Percentiles rank a stretch among this genome's conserved stretches.
These are phyloP conservation scores for Backusella luteola DNA, from an alignment of 192 early-diverging fungal species.

Conservation along the genomic window DNA sequence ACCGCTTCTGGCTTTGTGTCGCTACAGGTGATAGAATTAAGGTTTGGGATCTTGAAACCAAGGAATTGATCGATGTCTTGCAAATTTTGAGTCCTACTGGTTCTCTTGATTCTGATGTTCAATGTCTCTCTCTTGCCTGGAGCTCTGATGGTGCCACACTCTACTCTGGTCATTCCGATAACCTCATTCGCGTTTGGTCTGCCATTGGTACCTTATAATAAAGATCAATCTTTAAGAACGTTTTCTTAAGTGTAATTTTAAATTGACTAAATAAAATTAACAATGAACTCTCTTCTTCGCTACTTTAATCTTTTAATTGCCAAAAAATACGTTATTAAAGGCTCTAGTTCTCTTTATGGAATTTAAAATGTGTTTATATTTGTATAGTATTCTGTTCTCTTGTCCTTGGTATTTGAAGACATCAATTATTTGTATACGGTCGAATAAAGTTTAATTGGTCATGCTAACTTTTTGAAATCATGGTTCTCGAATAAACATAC, in stretches of 20 bases:
- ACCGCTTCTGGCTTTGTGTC: slow-evolving; percentile 98
- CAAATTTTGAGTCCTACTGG: slow-evolving; percentile 63
- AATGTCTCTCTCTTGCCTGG: slow-evolving; percentile 97
- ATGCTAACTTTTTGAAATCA: too few relatives aligned
- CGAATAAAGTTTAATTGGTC: too few relatives aligned
- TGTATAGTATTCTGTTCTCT: too few relatives aligned
- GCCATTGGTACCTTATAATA: slow-evolving; percentile 25
- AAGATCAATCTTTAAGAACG: background rate
- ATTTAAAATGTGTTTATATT: too few relatives aligned
- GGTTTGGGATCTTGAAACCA: slow-evolving; percentile 99
- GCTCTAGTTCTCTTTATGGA: too few relatives aligned
- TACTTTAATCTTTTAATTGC: background rate
- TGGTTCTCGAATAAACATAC: too few relatives aligned
- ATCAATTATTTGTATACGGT: too few relatives aligned
- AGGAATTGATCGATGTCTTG: slow-evolving; percentile 89
- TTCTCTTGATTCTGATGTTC: slow-evolving; percentile 60
- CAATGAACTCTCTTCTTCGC: background rate
- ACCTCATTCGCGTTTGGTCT: slow-evolving; percentile 76
- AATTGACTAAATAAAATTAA: background rate
- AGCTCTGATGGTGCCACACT: slow-evolving; percentile 95
- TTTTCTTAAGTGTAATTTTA: background rate
- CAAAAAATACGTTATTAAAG: too few relatives aligned
- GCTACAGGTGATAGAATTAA: slow-evolving; percentile 91
- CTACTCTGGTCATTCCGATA: slow-evolving; percentile 96
- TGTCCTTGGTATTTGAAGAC: too few relatives aligned